Percentiles rank a stretch among this genome's conserved stretches.
These are phyloP conservation scores for Candida sanyiensis DNA, from an alignment of 805 yeast genomes.

Conservation along the genomic window DNA sequence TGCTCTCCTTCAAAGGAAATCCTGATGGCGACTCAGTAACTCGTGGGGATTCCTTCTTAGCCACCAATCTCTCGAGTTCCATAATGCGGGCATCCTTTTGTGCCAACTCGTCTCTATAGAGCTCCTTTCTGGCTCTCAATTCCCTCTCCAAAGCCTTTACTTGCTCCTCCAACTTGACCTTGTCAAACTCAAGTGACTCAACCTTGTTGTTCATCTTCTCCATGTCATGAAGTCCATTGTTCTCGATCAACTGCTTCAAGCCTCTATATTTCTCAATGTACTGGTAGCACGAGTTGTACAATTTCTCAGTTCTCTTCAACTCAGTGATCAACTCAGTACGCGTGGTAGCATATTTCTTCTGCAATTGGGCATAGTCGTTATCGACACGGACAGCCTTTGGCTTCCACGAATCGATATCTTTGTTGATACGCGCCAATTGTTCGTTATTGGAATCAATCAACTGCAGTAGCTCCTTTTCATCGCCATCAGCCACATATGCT, in stretches of 20 bases:
- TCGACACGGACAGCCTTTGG: constrained; percentile 9
- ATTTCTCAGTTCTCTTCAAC: constrained; percentile 28
- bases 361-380: constrained; percentile 8
- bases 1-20: constrained; percentile 6
- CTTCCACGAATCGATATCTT: constrained; percentile 19
- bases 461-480: constrained; percentile 6
- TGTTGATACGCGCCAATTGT: constrained; percentile 21
- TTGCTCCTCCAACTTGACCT: constrained; percentile 26
- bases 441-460: constrained; percentile 15
- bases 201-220: constrained; percentile 19
- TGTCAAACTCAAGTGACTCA: constrained; percentile 24
- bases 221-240: not conserved
- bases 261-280: constrained; percentile 29
- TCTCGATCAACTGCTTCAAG: constrained; percentile 8
- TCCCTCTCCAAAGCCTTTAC: constrained; percentile 17
- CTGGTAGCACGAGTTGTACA: constrained; percentile 31
- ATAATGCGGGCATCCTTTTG: constrained; percentile 26
- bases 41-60: not conserved
- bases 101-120: constrained; percentile 17
- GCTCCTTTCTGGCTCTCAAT: not conserved
- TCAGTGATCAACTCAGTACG: constrained; percentile 29
- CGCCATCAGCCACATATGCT: constrained; percentile 2
- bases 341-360: constrained; percentile 24
- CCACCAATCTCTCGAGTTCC: constrained; percentile 24
- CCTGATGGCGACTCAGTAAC: not conserved